Evolutionary conservation across 371 early-diverging fungal species (phyloP).

Genomic region (Apophysomyces ossiformis): DNA sequence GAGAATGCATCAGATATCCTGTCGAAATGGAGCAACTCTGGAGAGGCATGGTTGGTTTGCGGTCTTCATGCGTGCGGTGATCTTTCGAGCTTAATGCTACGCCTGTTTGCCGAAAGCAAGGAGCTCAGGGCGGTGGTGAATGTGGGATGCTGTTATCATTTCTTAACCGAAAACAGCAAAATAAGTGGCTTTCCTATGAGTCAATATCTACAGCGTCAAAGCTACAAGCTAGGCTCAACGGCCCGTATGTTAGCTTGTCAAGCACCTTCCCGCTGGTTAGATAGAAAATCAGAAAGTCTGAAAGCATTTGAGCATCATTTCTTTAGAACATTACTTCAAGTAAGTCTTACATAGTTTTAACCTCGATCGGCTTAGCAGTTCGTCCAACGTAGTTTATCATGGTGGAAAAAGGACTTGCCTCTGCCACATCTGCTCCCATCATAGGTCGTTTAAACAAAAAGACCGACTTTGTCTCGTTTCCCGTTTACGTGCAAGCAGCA

Average conservation of each 20-base stretch:
- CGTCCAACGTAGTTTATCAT: conserved; percentile 44
- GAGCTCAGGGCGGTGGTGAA: conserved; percentile 69
- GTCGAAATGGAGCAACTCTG: conserved; percentile 22
- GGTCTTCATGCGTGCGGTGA: conserved; percentile 92
- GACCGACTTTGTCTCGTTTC: conserved; percentile 43
- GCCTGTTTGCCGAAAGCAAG: conserved; percentile 66
- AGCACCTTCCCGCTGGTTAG: conserved; percentile 79
- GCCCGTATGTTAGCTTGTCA: conserved; percentile 87
- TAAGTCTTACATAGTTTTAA: conserved; percentile 11
- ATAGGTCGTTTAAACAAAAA: conserved; percentile 68
- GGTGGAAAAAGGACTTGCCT: conserved; percentile 56
- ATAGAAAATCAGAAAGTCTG: conserved; percentile 56
- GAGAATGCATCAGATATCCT: conserved; percentile 51
- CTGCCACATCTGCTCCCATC: conserved; percentile 55
- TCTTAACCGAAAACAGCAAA: conserved; percentile 47
- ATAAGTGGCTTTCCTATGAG: conserved; percentile 74
- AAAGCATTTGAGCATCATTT: conserved; percentile 73
- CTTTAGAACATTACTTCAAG: conserved; percentile 74
- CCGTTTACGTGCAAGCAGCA: conserved; percentile 42
- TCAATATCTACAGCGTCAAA: conserved; percentile 26
- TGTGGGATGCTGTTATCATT: conserved; percentile 92
- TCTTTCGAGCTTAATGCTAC: conserved; percentile 73
- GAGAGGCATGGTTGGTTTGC: conserved; percentile 70
- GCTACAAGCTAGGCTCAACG: conserved; percentile 64
- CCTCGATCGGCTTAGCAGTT: not conserved